phyloP scores from a whole-genome alignment of 805 yeast species.

The Barnettozyma botsteinii region DNA sequence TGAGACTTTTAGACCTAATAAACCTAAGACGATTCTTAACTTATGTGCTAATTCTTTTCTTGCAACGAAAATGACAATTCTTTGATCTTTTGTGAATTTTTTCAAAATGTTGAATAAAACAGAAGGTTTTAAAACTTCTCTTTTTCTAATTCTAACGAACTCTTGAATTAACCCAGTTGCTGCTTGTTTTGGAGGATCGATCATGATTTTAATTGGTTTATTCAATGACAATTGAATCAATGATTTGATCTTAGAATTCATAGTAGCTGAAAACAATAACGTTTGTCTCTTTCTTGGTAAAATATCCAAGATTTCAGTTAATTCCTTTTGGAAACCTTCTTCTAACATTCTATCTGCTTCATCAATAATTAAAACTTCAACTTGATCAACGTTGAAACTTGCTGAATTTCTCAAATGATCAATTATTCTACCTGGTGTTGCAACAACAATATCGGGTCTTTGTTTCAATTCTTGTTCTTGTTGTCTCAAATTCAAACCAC shows the following conservation, averaged over 20 bases:
- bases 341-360: slow-evolving; percentile 99
- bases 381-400: slow-evolving; percentile 81
- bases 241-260: slow-evolving; percentile 89
- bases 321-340: slow-evolving; percentile 96
- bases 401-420: slow-evolving; percentile 96
- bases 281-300: slow-evolving; percentile 93
- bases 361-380: slow-evolving; percentile 89
- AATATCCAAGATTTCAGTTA: slow-evolving; percentile 81
- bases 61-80: slow-evolving; percentile 87
- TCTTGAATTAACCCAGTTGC: slow-evolving; percentile 89
- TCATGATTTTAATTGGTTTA: slow-evolving; percentile 91
- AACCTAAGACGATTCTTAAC: slow-evolving; percentile 68
- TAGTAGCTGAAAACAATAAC: slow-evolving; percentile 91
- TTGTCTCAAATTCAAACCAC: slow-evolving; percentile 91
- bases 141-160: slow-evolving; percentile 88
- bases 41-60: slow-evolving; percentile 89
- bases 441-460: slow-evolving; percentile 94
- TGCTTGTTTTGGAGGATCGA: slow-evolving; percentile 93
- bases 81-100: slow-evolving; percentile 53
- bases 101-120: slow-evolving; percentile 66
- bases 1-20: slow-evolving; percentile 69
- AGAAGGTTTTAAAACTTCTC: slow-evolving; percentile 81
- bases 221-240: slow-evolving; percentile 82
- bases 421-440: slow-evolving; percentile 98
- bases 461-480: slow-evolving; percentile 92